These are phyloP conservation scores for Fusarium dimerum DNA, from an alignment of 2,329 filamentous ascomycete species.

Conservation along the genomic window DNA sequence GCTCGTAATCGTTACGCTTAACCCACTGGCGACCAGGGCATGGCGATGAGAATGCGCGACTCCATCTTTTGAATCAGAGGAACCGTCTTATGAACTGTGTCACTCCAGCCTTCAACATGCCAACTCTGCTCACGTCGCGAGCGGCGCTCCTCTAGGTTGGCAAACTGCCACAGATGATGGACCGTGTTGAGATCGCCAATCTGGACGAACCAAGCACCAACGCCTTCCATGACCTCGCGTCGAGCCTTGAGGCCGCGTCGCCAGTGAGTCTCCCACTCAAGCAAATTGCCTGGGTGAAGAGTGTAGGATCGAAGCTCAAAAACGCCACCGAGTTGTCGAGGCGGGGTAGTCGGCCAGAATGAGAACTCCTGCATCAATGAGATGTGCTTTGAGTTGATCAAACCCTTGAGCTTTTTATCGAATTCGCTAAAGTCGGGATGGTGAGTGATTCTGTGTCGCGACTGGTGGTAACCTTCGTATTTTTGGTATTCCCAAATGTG, in stretches of 20 bases:
- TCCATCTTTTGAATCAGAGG: conserved; percentile 97
- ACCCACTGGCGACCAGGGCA: conserved; percentile 94
- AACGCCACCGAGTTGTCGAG: conserved; percentile 84
- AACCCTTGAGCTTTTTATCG: conserved; percentile 78
- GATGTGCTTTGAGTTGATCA: conserved; percentile 81
- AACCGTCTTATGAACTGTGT: conserved; percentile 98
- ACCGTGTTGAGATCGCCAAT: conserved; percentile 97
- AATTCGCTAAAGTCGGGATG: conserved; percentile 85
- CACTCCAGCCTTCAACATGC: conserved; percentile 92
- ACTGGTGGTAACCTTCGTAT: conserved; percentile 93
- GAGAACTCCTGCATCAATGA: conserved; percentile 99
- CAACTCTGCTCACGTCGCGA: conserved; percentile 90
- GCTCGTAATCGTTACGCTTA: conserved; percentile 40
- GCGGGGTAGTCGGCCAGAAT: conserved; percentile 96
- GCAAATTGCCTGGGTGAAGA: conserved; percentile 88
- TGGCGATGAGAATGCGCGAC: conserved; percentile 87
- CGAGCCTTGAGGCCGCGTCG: conserved; percentile 86
- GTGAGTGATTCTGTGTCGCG: conserved; percentile 78
- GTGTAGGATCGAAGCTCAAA: conserved; percentile 98
- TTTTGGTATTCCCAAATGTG: conserved; percentile 99
- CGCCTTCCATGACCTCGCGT: conserved; percentile 96
- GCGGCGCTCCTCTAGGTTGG: conserved; percentile 92
- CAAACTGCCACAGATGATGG: conserved; percentile 98
- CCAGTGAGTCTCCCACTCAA: conserved; percentile 99
- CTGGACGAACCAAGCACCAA: conserved; percentile 98